Conservation (phyloP, 106 monocot genomes). For the Agapanthus africanus region DNA sequence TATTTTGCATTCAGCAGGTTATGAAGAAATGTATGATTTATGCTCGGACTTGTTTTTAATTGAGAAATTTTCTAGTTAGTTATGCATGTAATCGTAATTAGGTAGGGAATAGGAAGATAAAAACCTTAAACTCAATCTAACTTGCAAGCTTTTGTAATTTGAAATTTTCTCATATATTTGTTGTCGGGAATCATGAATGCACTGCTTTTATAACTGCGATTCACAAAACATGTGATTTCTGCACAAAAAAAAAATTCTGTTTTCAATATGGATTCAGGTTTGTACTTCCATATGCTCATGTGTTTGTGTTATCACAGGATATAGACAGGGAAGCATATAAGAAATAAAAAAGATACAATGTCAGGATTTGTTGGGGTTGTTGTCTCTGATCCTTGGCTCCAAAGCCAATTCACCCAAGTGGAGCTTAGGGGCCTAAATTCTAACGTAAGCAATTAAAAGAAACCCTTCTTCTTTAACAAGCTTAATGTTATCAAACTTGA, state of each 20-base stretch:
- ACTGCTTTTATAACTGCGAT: neutral
- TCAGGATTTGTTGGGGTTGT: conserved; percentile 43
- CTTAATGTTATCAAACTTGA: conserved; percentile 21
- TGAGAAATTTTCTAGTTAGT: no score
- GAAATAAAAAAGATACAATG: conserved; percentile 14
- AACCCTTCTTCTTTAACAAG: neutral
- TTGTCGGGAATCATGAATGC: neutral
- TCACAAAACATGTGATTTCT: neutral
- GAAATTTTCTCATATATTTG: neutral
- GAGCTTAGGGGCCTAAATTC: conserved; percentile 42
- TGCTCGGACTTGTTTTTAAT: no score
- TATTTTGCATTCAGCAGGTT: no score
- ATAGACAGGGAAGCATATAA: neutral
- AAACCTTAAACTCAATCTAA: no score
- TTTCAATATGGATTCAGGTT: neutral
- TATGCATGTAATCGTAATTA: no score
- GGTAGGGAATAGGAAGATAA: no score
- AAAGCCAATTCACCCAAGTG: conserved; percentile 65
- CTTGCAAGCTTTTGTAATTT: no score
- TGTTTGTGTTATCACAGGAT: neutral
- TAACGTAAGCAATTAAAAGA: conserved; percentile 23
- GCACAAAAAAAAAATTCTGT: neutral
- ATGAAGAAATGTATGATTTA: no score
- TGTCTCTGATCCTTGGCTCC: conserved; percentile 59
- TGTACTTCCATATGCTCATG: neutral